Conservation (phyloP, 768 basidiomycete species). For the Boletellus emodensis region DNA sequence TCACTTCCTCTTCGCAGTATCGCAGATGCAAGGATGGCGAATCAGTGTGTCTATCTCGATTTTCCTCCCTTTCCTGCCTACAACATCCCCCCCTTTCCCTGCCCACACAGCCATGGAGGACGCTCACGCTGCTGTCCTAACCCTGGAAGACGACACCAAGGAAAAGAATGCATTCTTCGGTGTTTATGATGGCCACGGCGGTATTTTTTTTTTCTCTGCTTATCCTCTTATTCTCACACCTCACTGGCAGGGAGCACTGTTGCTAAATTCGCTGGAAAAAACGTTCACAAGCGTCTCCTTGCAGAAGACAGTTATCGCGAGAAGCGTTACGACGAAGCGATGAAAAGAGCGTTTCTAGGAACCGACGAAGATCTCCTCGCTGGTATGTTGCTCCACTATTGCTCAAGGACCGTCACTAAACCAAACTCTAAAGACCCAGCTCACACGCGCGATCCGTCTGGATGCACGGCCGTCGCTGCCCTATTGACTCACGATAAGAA, state of each 20-base stretch:
- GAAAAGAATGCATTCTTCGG: slow-evolving; percentile 81
- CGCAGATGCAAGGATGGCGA: slow-evolving; percentile 99
- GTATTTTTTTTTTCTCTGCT: slow-evolving; percentile 38
- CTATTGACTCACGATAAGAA: slow-evolving; percentile 74
- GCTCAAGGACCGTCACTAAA: slow-evolving; percentile 1
- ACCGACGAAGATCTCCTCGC: slow-evolving; percentile 93
- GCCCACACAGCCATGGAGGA: slow-evolving; percentile 87
- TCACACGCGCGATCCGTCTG: slow-evolving; percentile 88
- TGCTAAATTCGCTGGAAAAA: slow-evolving; percentile 82
- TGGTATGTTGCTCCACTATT: slow-evolving; percentile 43
- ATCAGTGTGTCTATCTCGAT: slow-evolving; percentile 65
- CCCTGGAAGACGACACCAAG: slow-evolving; percentile 51
- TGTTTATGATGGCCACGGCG: slow-evolving; percentile 98
- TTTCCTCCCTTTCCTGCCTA: background rate
- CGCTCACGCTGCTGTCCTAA: slow-evolving; percentile 74
- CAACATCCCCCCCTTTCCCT: background rate
- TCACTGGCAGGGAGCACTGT: slow-evolving; percentile 62
- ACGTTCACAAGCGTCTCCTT: slow-evolving; percentile 74
- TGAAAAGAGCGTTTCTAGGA: slow-evolving; percentile 88
- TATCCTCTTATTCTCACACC: background rate
- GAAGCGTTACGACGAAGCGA: slow-evolving; percentile 65
- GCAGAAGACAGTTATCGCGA: slow-evolving; percentile 69
- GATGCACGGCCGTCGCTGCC: slow-evolving; percentile 92
- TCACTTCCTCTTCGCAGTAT: slow-evolving; percentile 69
- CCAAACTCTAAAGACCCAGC: slow-evolving; percentile 58